Evolutionary conservation across 2,329 filamentous ascomycete species (phyloP).

Genomic region (Sclerotinia borealis): DNA sequence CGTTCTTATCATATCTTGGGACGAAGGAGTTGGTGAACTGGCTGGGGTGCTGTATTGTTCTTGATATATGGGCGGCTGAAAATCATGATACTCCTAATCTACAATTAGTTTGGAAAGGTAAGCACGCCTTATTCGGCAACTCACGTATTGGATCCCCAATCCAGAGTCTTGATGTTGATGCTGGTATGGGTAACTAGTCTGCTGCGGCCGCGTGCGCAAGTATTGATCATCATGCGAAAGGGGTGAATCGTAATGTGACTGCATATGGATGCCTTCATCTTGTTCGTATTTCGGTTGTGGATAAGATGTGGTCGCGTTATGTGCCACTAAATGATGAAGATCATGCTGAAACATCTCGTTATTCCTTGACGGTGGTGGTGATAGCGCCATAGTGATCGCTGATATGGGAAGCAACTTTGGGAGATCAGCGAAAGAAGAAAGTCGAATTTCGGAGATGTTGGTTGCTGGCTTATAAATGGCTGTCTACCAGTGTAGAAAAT

Average conservation of each 20-base stretch:
- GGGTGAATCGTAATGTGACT: slow-evolving; percentile 28
- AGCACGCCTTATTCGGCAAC: not conserved
- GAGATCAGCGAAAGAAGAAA: not conserved
- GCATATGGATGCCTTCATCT: slow-evolving; percentile 24
- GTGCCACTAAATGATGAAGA: slow-evolving; percentile 40
- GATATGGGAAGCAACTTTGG: not conserved
- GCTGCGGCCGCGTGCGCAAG: slow-evolving; percentile 17
- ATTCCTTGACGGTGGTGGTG: slow-evolving; percentile 37
- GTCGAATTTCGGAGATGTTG: not conserved
- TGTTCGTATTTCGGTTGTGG: slow-evolving; percentile 25
- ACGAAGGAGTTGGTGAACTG: slow-evolving; percentile 44
- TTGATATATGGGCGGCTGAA: slow-evolving; percentile 20
- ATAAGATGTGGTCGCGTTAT: slow-evolving; percentile 35
- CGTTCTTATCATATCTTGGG: slow-evolving; percentile 26
- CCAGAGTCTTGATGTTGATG: slow-evolving; percentile 27
- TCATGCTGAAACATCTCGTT: slow-evolving; percentile 37
- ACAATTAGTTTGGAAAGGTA: slow-evolving; percentile 17
- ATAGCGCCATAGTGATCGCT: slow-evolving; percentile 21
- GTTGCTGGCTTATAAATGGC: slow-evolving; percentile 1
- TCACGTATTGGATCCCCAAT: slow-evolving; percentile 28
- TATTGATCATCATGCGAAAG: slow-evolving; percentile 21
- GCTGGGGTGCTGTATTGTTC: slow-evolving; percentile 46
- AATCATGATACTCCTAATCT: slow-evolving; percentile 21
- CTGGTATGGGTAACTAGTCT: slow-evolving; percentile 25
- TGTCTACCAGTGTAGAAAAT: not conserved